Base-by-base conservation (phyloP, 805 yeast genomes). In the Saturnispora besseyi region DNA sequence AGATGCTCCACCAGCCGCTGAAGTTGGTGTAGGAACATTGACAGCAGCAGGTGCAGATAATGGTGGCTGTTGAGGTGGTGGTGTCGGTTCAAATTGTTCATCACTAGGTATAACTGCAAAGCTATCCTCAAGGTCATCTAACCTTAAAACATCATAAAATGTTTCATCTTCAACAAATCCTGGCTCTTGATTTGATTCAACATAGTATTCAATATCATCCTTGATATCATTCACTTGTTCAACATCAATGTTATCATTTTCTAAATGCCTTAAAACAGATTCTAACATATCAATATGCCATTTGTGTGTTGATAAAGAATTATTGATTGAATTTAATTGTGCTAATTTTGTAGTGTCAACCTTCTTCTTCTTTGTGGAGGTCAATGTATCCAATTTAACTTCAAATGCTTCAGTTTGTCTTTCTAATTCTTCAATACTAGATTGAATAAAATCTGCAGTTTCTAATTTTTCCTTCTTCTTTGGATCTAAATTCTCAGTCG, bases 101-200 rank as follows among this genome's bases (percentile, higher is more conserved):
- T 46, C 46, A n/a, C 28, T 47, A 10, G 50, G 44, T 15, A 51
- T 31, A 12, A 51, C 40, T 5, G 53, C 28, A 48, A 42, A 41
- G 8, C 41, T 40, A 22, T 51, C 60, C 8, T 50, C 55, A 29
- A 79, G 81, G 41, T 64, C 62, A 28, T 75, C 81, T 46, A 90
- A 76, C 49, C 83, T 86, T 60, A 93, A 75, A 50, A 83, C 89
- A 58, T 93, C 98, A 67, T 91, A 93, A 55, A 93, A 80, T 18
- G 89, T 89, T 57, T 91, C 97, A 65, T 93, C 96, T 61, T 89
- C 96, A 40, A 91, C 84, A 64, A 90, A 93, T 62, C 93, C 98
- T 8, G 83, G 93, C 49, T 87, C 96, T 67, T 85, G 95, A 63
- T 93, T 93, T 59, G 87, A 87, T 58, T 93, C 98, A 33, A 93